Evolutionary conservation across 352 stramenopile genomes (phyloP).

Genomic region (Phytophthora sojae): DNA sequence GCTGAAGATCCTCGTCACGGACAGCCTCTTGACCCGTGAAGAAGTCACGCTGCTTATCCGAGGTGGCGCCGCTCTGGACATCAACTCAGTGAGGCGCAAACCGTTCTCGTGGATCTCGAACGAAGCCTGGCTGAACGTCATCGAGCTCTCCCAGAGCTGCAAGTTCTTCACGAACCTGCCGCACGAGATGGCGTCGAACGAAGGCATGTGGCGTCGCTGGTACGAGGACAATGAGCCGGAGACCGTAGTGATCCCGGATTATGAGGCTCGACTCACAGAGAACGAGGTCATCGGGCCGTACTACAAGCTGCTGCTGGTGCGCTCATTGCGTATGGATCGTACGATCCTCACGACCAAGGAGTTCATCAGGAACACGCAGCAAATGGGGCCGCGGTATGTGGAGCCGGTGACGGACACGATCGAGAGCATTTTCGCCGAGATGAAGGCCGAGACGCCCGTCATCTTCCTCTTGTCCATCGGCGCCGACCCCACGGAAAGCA

Average conservation of each 20-base stretch:
- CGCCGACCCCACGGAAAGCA: conserved; percentile 97
- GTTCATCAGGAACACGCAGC: conserved; percentile 96
- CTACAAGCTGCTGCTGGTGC: conserved; percentile 97
- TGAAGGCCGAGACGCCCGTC: conserved; percentile 95
- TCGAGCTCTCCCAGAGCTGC: conserved; percentile 95
- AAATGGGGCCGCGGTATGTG: conserved; percentile 97
- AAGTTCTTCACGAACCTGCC: conserved; percentile 98
- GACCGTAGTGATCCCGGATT: conserved; percentile 95
- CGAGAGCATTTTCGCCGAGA: conserved; percentile 97
- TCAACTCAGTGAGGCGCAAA: conserved; percentile 96
- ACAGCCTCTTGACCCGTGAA: conserved; percentile 91
- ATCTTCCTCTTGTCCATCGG: conserved; percentile 98
- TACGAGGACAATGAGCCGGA: conserved; percentile 99
- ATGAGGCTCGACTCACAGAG: conserved; percentile 94
- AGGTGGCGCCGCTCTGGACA: conserved; percentile 96
- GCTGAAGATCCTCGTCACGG: conserved; percentile 98
- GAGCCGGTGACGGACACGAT: conserved; percentile 99
- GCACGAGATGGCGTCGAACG: conserved; percentile 97
- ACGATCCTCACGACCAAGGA: conserved; percentile 98
- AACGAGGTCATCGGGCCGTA: conserved; percentile 96
- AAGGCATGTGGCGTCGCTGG: conserved; percentile 97
- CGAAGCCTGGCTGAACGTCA: conserved; percentile 97
- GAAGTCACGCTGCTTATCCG: conserved; percentile 97
- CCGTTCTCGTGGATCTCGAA: conserved; percentile 98
- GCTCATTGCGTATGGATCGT: conserved; percentile 97